Evolutionary conservation across 257 asterid species (phyloP).

Genomic region (Fraxinus anomala): DNA sequence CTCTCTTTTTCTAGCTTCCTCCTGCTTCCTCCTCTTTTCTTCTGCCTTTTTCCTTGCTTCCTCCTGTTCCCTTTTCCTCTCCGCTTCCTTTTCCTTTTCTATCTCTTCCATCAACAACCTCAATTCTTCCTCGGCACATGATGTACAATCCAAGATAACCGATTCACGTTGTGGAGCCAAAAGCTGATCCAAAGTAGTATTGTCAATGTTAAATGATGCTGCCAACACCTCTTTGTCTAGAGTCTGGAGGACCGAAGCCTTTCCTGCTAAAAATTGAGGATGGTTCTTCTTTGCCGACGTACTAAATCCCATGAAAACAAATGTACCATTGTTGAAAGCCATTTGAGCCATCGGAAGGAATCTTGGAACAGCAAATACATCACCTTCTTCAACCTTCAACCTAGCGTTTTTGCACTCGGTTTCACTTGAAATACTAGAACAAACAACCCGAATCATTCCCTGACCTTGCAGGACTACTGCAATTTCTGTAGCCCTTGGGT

Average conservation of each 20-base stretch:
- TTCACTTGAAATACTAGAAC: constrained; percentile 36
- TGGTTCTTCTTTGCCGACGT: constrained; percentile 49
- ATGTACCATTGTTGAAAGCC: constrained; percentile 66
- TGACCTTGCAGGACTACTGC: constrained; percentile 59
- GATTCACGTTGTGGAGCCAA: constrained; percentile 44
- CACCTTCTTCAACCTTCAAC: constrained; percentile 65
- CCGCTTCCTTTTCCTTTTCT: constrained; percentile 44
- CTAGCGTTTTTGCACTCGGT: constrained; percentile 43
- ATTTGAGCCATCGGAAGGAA: constrained; percentile 84
- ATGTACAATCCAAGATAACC: constrained; percentile 59
- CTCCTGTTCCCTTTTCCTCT: constrained; percentile 38
- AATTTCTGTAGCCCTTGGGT: constrained; percentile 73
- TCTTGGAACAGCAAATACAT: constrained; percentile 65
- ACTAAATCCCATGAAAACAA: constrained; percentile 77
- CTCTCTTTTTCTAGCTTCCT: constrained; percentile 30
- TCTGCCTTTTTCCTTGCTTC: constrained; percentile 35
- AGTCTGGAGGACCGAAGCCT: constrained; percentile 59
- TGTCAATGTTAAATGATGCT: constrained; percentile 43
- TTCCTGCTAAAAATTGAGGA: constrained; percentile 74
- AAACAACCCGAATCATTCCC: constrained; percentile 70
- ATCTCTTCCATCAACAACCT: constrained; percentile 57
- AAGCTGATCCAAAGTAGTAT: constrained; percentile 48
- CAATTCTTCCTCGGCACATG: constrained; percentile 83
- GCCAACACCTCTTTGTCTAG: constrained; percentile 58
- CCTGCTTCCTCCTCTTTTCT: constrained; percentile 29